Base-by-base conservation (phyloP, 352 stramenopile species). In the Globisporangium alternatum region DNA sequence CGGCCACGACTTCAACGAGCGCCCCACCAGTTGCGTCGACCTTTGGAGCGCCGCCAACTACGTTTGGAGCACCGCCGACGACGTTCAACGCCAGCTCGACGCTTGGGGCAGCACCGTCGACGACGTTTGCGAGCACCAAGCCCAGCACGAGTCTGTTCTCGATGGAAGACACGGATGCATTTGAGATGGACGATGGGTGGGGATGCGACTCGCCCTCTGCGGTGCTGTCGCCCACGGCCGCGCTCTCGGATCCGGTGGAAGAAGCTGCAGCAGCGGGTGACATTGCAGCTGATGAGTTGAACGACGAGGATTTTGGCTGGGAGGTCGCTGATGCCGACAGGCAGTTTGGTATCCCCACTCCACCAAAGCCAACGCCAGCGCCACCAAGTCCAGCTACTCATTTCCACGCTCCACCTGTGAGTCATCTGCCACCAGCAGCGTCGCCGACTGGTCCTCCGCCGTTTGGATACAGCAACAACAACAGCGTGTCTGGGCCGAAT, bases 141-240 rank as follows among this genome's bases (percentile, higher is more conserved):
- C 66, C 72, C 57, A 75, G 59, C 54, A 57, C 15, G 55, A 91
- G 53, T 67, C 43, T 94, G 25, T 91, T 94, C 57, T 88, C 81
- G 17, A 94, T 94, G 80, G 83, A 91, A 43, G 78, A 88, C 31
- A 48, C 70, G 10, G 83, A 92, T 41, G 62, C 81, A 31, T 87
- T 90, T 43, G 85, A 70, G 60, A 63, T 66, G 17, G 80, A 90
- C 52, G 85, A 94, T 41, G 83, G 77, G 2, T 94, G 85, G 85
- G 75, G 83, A 5, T 80, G 76, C 33, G 83, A 91, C 64, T 94
- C 83, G 44, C 85, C 79, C 6, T 88, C 85, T 22, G 73, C 75
- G 3, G 83, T 93, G 64, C 69, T 93, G 15, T 88, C 83, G 53
- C 85, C 79, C 2, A 78, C 83, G 8, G 73, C 69, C 10, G 81